A percentile compares a stretch with the other conserved stretches of the same genome.
Conservation (phyloP, 73 alveolate species). For the Blepharisma japonicum region DNA sequence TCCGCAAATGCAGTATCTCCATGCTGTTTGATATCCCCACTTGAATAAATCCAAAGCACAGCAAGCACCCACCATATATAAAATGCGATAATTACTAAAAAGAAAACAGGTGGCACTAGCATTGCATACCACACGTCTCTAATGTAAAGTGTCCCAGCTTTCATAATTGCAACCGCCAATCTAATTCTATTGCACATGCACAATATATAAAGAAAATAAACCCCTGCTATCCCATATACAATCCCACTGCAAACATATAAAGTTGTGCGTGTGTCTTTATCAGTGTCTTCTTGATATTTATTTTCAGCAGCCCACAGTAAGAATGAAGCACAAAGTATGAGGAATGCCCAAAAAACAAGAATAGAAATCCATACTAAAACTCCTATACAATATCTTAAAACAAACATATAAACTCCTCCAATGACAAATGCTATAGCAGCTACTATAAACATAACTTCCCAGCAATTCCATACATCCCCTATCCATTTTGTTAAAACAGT, state of each 20-base stretch:
- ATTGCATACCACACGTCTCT: constrained; percentile 63
- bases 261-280: constrained; percentile 28
- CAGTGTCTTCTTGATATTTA: constrained; percentile 4
- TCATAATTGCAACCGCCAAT: constrained; percentile 85
- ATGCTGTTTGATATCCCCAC: constrained; percentile 82
- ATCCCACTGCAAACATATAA: constrained; percentile 34
- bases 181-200: constrained; percentile 90
- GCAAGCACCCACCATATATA: constrained; percentile 81
- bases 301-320: constrained; percentile 26
- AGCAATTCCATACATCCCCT: constrained; percentile 20
- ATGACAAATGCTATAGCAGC: constrained; percentile 17
- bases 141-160: constrained; percentile 88
- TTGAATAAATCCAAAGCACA: constrained; percentile 72
- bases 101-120: constrained; percentile 87
- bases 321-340: constrained; percentile 29
- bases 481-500: not conserved
- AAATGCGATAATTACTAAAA: constrained; percentile 62
- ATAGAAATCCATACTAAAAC: constrained; percentile 54
- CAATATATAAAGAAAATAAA: constrained; percentile 57
- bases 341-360: constrained; percentile 29
- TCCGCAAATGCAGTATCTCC: constrained; percentile 68
- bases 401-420: constrained; percentile 41
- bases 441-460: constrained; percentile 28
- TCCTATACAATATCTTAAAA: constrained; percentile 51
- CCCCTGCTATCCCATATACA: constrained; percentile 52